phyloP scores from a whole-genome alignment of 2,329 filamentous ascomycete species.

The Corinectria fuckeliana region DNA sequence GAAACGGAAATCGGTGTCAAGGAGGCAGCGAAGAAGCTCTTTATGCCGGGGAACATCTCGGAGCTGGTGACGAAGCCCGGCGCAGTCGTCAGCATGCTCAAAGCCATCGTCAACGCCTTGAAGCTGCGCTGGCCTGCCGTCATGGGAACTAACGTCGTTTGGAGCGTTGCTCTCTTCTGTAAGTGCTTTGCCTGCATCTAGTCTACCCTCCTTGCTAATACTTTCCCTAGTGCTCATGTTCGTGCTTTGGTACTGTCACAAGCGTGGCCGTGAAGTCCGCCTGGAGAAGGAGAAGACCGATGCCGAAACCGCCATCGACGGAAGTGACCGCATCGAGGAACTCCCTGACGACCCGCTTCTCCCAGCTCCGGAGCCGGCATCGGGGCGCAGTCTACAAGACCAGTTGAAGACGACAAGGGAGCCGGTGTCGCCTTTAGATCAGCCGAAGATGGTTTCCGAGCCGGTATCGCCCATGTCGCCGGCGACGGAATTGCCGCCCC shows the following conservation, averaged over 20 bases:
- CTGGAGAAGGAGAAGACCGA: slow-evolving; percentile 65
- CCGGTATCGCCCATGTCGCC: slow-evolving; percentile 32
- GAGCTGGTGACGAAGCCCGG: slow-evolving; percentile 85
- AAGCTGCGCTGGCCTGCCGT: slow-evolving; percentile 89
- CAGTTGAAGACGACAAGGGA: neutral
- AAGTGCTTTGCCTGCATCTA: slow-evolving; percentile 46
- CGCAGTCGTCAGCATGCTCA: slow-evolving; percentile 82
- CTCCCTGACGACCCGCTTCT: slow-evolving; percentile 56
- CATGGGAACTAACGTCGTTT: slow-evolving; percentile 87
- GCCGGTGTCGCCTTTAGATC: neutral
- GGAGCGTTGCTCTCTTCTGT: slow-evolving; percentile 89
- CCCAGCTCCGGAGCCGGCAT: slow-evolving; percentile 41
- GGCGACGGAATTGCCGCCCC: slow-evolving; percentile 20
- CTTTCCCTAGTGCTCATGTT: slow-evolving; percentile 75
- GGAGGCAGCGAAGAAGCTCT: slow-evolving; percentile 68
- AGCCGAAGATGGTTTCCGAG: too few species aligned
- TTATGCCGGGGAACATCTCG: slow-evolving; percentile 75
- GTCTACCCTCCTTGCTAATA: neutral
- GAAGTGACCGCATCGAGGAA: slow-evolving; percentile 54
- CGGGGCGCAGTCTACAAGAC: slow-evolving; percentile 6
- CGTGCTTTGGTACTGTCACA: slow-evolving; percentile 98
- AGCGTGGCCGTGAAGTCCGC: slow-evolving; percentile 85
- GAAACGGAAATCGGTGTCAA: slow-evolving; percentile 64
- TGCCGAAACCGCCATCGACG: slow-evolving; percentile 45
- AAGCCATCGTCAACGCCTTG: slow-evolving; percentile 88